Base-by-base conservation (phyloP, 495 filamentous ascomycete genomes). In the Penicillium alfredii region DNA sequence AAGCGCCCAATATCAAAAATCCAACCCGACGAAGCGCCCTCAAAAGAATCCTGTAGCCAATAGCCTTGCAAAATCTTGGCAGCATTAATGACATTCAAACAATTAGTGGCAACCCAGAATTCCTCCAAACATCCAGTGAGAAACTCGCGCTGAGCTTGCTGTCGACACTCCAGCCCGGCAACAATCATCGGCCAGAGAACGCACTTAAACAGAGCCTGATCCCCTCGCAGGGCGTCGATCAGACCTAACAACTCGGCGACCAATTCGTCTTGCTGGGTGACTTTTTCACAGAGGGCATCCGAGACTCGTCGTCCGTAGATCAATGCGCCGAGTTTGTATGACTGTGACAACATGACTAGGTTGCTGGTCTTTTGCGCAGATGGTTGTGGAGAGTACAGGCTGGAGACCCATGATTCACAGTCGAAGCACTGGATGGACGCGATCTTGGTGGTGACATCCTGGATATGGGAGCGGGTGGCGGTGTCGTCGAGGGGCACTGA, bases 181-280 rank as follows among this genome's bases (percentile, higher is more conserved):
- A 80, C 56, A 28, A 77, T 76, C 1, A 76, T 71, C 0, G 76
- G 73, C 76, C 74, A 80, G 0, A 74, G 60, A 0, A 71, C 68
- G 11, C 68, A 77, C 33, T 80, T 81, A 47, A 77, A 68, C 10
- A 72, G 42, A 0, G 60, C 46, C 3, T 64, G 56, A 4, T 73
- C 55, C 11, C 64, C 49, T n/a, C 64, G 59, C 19, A 81, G 48
- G 11, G 44, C 53, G 8, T 61, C 54, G 14, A 78, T 56, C 28
- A 71, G 43, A 0, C 53, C 38, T 0, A 74, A 40, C 3, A 76
- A 53, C 14, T 76, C 69, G 0, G 40, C 43, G 4, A 69, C 52
- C 8, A 73, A 47, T 4, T 58, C 58, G 9, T 65, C 59, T 13
- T 55, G 47, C 2, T 19, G 9, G 1, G 51, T 53, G 2, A 21